Conservation (phyloP, 2,329 filamentous ascomycete genomes). For the Pseudogymnoascus sp. region DNA sequence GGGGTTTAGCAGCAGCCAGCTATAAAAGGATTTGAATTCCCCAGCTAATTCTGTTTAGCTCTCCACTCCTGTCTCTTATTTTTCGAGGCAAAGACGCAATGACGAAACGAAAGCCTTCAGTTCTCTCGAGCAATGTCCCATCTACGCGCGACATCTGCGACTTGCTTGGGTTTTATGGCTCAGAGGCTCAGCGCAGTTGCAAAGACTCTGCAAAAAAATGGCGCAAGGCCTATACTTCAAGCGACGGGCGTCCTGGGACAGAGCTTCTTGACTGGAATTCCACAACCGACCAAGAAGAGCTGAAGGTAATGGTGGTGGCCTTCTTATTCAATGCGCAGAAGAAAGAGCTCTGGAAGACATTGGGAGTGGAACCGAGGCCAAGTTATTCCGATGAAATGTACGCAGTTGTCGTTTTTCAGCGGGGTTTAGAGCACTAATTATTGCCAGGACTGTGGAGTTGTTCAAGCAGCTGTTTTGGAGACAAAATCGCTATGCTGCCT, state of each 20-base stretch:
- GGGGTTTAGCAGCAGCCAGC: not conserved
- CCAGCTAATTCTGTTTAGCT: not conserved
- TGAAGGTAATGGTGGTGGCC: constrained; percentile 10
- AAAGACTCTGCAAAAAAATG: constrained; percentile 10
- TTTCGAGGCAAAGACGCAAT: not conserved
- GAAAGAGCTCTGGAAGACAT: constrained; percentile 11
- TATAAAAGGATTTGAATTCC: not conserved
- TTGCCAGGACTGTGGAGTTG: constrained; percentile 12
- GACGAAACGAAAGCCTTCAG: not conserved
- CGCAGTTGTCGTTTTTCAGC: not conserved
- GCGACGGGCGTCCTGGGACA: not conserved
- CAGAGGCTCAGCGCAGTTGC: not conserved
- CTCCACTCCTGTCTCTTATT: not conserved
- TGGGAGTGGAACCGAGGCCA: not conserved
- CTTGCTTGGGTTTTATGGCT: constrained; percentile 11
- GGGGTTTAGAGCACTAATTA: not conserved
- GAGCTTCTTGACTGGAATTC: constrained; percentile 13
- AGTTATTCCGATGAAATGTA: not conserved
- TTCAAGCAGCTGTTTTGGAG: constrained; percentile 16
- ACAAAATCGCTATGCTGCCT: constrained; percentile 15
- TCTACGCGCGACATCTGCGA: constrained; percentile 13
- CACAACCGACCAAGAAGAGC: constrained; percentile 9
- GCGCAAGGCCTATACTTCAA: constrained; percentile 12
- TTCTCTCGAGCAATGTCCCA: constrained; percentile 10
- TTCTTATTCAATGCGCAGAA: constrained; percentile 13